Evolutionary conservation across 1,284 basidiomycete species (phyloP), one percentile per base, ranked within the genome.

Genomic region (Leucocoprinus gongylophorus): DNA sequence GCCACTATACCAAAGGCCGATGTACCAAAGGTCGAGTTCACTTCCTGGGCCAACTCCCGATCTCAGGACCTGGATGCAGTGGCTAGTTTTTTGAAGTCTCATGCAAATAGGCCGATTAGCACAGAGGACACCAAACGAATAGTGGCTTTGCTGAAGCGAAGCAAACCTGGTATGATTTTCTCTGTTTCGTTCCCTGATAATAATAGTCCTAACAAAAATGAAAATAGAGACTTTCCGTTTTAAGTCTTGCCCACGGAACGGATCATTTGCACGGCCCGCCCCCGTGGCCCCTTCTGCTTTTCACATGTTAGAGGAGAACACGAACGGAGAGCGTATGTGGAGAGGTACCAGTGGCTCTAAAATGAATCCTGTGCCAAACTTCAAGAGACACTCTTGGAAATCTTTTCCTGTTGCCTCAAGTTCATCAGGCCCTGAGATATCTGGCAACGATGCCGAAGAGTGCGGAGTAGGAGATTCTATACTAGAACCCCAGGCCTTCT

Each of bases 281-380:
- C 44, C 49, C 18, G 35, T 40, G 15, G 20, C 35, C 5, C 20
- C 50, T 13, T 35, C 43, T 10, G 17, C 70, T 13, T 67, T 78
- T 6, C 70, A 71, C 20, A 81, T 75, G 10, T 67, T 88, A 8
- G 61, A 73, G n/a, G 76, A 71, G 63, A 88, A 88, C 61, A 85
- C 85, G 0, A 88, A 88, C 62, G 85, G 85, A 15, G 60, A 68
- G 26, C 84, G 83, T 63, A 72, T 74, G 50, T 85, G 81, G 81
- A 75, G 80, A 57, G 86, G 85, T 29, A 81, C 70, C 37, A 84
- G 85, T 35, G 85, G 83, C 58, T 76, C 85, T 8, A 80, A 76
- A 54, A 68, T 75, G n/a, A n/a, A n/a, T n/a, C n/a, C n/a, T n/a
- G n/a, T n/a, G n/a, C n/a, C n/a, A n/a, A n/a, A n/a, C n/a, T n/a